Base-by-base conservation (phyloP, 176 grass and related monocot species). In the Coix lacrymajobi region DNA sequence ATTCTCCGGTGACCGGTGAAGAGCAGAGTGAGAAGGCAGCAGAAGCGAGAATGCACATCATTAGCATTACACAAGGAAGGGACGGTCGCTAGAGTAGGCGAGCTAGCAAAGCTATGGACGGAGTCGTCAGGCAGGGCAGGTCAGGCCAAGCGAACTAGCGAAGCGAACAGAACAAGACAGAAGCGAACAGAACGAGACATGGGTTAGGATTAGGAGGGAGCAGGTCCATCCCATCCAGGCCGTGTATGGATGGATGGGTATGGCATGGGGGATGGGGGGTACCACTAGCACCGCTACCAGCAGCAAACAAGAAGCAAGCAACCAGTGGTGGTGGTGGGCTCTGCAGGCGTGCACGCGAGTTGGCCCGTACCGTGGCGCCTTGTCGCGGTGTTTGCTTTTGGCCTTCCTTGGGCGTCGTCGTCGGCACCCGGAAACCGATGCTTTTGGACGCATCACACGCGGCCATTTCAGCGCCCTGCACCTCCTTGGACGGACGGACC, bases 371-470 rank as follows among this genome's bases (percentile, higher is more conserved):
- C n/a, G 4, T 26, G 56, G 22, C 56, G n/a, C 56, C n/a, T 25
- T 60, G 56, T 60, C 56, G 56, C 56, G 56, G 56, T 60, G 56
- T 24, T 60, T 60, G n/a, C n/a, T 58, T 58, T 58, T 58, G 54
- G 54, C 4, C 10, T 8, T 54, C 22, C n/a, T 11, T n/a, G 2
- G 51, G 20, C 52, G 19, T 3, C 20, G 51, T 7, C 76, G 56
- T 71, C 77, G 54, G 40, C 41, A 73, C 60, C 41, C 66, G 28
- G 70, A 2, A 62, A 22, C 64, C 24, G 64, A 77, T 82, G 46
- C 46, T n/a, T 20, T 89, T 89, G 87, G 82, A 76, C 41, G 79
- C 72, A 87, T 71, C 79, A 43, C 67, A 54, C 2, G n/a, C 40
- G 65, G 37, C 51, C 32, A 17, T 32, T 8, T 65, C 26, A 20